Base-by-base conservation (phyloP, 352 stramenopile genomes). In the Phytophthora cryptogea region DNA sequence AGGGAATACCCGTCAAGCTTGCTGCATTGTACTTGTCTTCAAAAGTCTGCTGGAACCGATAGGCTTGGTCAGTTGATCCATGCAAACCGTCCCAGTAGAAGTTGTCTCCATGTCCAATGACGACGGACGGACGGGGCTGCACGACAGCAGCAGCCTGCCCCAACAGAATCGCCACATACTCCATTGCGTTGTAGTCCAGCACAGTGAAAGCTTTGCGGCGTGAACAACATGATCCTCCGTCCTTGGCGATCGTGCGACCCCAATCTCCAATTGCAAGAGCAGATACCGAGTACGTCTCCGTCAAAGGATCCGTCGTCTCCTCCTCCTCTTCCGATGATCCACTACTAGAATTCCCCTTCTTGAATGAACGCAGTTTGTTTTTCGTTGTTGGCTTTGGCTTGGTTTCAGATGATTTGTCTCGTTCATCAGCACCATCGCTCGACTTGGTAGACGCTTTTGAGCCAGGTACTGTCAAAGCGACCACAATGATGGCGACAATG, bases 81-180 rank as follows among this genome's bases (percentile, higher is more conserved):
- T 83, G 72, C 46, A 92, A 69, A 2, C 85, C 85, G 8, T 81
- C 70, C 85, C 85, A 94, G 55, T 94, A 94, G 16, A 94, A 92
- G 56, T 86, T 93, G 55, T 95, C 86, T 7, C 77, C 82, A 58
- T 89, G 82, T 30, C 78, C 72, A 37, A 92, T 69, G 26, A 90
- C 69, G 5, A 78, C 72, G 16, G 54, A 76, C 56, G 56, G 68
- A 35, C 48, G 70, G 46, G 28, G 59, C 40, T 56, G 66, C 43
- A 63, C 67, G 14, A 37, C 55, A n/a, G 56, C 63, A 13, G 70
- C 70, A 6, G 70, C 68, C n/a, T 84, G 74, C 37, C 77, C 76
- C 58, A 90, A 68, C 17, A 90, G 48, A 30, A 72, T 71, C 1
- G 74, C 70, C 26, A 88, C 79, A 23, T 88, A 83, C 56, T 88